Percentiles rank a stretch among this genome's conserved stretches.
Evolutionary conservation across 2,329 filamentous ascomycete species (phyloP).

Genomic region (Ophiobolus disseminans): DNA sequence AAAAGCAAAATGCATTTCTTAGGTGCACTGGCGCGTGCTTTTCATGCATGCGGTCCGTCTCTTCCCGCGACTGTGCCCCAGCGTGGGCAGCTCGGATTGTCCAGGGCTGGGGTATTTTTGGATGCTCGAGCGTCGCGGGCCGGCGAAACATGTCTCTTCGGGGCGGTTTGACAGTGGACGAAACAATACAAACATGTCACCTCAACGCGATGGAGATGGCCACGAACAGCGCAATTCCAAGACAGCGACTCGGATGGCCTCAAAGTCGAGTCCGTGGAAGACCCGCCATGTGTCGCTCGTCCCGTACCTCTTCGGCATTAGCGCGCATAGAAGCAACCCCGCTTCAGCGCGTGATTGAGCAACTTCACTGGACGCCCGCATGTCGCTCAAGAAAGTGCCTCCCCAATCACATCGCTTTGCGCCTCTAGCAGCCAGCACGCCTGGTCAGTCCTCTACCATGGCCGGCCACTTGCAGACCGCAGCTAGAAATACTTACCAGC

Average conservation of each 20-base stretch:
- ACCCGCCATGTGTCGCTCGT: constrained; percentile 13
- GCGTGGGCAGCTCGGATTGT: constrained; percentile 15
- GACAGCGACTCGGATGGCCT: constrained; percentile 7
- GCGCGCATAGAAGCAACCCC: constrained; percentile 30
- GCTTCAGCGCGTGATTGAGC: constrained; percentile 41
- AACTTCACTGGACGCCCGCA: constrained; percentile 40
- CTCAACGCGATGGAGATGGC: background rate
- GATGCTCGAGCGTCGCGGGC: constrained; percentile 13
- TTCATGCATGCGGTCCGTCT: constrained; percentile 34
- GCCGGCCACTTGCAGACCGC: constrained; percentile 38
- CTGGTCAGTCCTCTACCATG: constrained; percentile 20
- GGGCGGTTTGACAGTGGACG: constrained; percentile 1
- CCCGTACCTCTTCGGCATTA: constrained; percentile 11
- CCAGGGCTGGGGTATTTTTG: constrained; percentile 9
- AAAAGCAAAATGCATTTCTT: constrained; percentile 10
- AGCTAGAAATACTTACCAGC: constrained; percentile 28
- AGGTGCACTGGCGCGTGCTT: constrained; percentile 13
- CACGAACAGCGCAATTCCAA: background rate
- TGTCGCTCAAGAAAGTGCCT: constrained; percentile 30
- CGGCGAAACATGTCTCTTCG: constrained; percentile 23
- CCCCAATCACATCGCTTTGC: constrained; percentile 38
- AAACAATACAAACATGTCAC: background rate
- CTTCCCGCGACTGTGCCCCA: constrained; percentile 34
- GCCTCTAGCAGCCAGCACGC: constrained; percentile 31
- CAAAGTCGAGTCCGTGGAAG: constrained; percentile 2